A percentile compares a stretch with the other conserved stretches of the same genome.
These are phyloP conservation scores for Trametes gibbosa DNA, from an alignment of 768 basidiomycete genomes.

Conservation along the genomic window DNA sequence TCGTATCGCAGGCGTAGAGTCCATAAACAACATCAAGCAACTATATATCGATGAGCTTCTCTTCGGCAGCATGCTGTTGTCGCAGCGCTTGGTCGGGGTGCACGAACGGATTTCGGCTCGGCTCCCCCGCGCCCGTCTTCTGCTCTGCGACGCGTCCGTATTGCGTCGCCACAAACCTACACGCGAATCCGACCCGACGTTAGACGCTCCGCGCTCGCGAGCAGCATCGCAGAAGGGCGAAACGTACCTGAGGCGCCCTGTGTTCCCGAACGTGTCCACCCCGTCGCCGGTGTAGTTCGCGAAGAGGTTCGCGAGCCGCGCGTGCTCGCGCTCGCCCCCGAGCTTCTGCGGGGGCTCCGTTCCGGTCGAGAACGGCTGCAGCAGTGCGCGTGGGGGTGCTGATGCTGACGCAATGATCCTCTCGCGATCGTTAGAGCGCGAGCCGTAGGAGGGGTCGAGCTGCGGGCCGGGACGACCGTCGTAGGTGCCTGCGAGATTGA, in stretches of 20 bases:
- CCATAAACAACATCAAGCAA: too few relatives aligned
- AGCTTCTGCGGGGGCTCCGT: constrained; percentile 4
- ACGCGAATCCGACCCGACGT: too few relatives aligned
- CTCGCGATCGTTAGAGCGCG: neutral
- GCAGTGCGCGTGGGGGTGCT: constrained; percentile 26
- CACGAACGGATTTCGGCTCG: constrained; percentile 18
- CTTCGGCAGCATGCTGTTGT: neutral
- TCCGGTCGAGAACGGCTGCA: constrained; percentile 18
- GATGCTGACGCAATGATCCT: neutral
- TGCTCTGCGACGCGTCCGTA: constrained; percentile 23
- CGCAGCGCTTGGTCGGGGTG: neutral
- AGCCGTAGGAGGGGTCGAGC: neutral
- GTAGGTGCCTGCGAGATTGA: constrained; percentile 21
- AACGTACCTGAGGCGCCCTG: constrained; percentile 61
- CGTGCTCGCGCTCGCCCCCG: constrained; percentile 37
- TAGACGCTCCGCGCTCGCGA: too few relatives aligned
- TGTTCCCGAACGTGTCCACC: constrained; percentile 90
- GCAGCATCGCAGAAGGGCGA: neutral
- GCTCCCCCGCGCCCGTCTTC: constrained; percentile 19
- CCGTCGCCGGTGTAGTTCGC: constrained; percentile 85
- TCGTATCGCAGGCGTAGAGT: neutral
- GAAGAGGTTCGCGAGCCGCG: constrained; percentile 70
- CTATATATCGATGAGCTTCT: constrained; percentile 7
- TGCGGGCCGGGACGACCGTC: constrained; percentile 4
- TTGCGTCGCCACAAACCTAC: constrained; percentile 21